Percentiles rank a stretch among this genome's conserved stretches.
Conservation (phyloP, 768 basidiomycete genomes). For the Rhodotorula paludigena region DNA sequence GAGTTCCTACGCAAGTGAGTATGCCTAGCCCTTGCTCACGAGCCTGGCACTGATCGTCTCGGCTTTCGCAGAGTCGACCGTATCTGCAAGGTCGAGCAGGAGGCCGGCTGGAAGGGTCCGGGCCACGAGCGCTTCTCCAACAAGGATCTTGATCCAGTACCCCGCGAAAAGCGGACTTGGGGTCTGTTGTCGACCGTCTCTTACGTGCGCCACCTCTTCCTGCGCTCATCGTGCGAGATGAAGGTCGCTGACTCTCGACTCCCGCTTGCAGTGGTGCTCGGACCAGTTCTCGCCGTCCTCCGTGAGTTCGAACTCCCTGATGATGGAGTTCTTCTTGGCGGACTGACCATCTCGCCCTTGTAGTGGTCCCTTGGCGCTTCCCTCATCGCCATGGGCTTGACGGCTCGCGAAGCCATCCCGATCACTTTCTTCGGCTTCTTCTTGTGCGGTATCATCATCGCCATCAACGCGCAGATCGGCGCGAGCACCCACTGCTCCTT, state of each 20-base stretch:
- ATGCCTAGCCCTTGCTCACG: no score
- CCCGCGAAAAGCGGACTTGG: not conserved
- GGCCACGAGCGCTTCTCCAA: conserved; percentile 8
- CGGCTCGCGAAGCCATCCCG: conserved; percentile 7
- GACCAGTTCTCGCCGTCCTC: conserved; percentile 9
- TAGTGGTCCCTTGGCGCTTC: not conserved
- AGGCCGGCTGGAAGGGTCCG: conserved; percentile 2
- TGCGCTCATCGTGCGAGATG: no score
- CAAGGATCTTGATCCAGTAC: not conserved
- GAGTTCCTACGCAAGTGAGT: no score
- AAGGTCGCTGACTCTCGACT: no score
- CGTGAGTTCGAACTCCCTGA: conserved; percentile 7
- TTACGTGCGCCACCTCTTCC: not conserved
- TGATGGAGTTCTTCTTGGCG: no score
- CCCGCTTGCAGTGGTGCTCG: not conserved
- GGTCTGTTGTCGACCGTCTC: not conserved
- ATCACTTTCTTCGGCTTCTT: conserved; percentile 19
- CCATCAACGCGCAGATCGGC: conserved; percentile 43
- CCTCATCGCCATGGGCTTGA: not conserved
- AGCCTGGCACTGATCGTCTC: no score
- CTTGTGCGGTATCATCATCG: conserved; percentile 9
- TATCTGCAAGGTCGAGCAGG: conserved; percentile 3
- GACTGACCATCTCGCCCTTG: no score
- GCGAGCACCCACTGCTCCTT: not conserved
- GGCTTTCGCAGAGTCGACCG: conserved; percentile 1